Evolutionary conservation across 2,329 filamentous ascomycete genomes (phyloP), one percentile per base, ranked within the genome.

Genomic region (Aureobasidium sp.): DNA sequence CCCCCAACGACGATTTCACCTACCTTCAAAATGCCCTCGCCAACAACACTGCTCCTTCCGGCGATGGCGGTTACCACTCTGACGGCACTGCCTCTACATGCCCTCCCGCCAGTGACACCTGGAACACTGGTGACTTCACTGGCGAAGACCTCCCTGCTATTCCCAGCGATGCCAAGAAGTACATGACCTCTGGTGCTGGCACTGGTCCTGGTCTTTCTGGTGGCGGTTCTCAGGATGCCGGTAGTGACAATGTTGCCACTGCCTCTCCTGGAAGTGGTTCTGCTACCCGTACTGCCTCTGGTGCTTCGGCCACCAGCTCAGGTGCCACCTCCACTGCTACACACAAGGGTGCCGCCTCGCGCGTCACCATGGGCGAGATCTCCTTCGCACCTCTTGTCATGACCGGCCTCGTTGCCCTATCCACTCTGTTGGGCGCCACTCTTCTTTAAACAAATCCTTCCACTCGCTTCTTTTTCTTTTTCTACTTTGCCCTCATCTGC

Each of bases 1-100:
- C 89, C 63, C 78, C 77, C 36, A 82, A 87, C 66, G 76, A 81
- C 37, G 89, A 93, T 71, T 96, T 87, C 76, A 73, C 76, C 51
- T 77, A 78, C 55, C 78, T 87, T 62, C 78, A 82, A 75, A 69
- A 69, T 10, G 81, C 81, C 36, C 79, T 82, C 68, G 65, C 72
- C 0, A 76, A 77, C 65, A 82, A 81, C 67, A 70, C 76, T 56
- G 75, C 78, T 70, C 84, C 84, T 48, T 64, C 66, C 29, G 84
- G 82, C 51, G 79, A 85, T 68, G 84, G 84, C 65, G 81, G 82
- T 64, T 86, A 84, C 78, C 83, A 84, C 74, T 68, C 76, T 57
- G 79, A 75, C 66, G 82, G 81, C 64, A 70, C 74, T 65, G 71
- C 82, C 59, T 82, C 78, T 67, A 69, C 75, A 24, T 87, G 84